Evolutionary conservation across 169 alveolate genomes (phyloP).

Genomic region (Eimeria acervulina): DNA sequence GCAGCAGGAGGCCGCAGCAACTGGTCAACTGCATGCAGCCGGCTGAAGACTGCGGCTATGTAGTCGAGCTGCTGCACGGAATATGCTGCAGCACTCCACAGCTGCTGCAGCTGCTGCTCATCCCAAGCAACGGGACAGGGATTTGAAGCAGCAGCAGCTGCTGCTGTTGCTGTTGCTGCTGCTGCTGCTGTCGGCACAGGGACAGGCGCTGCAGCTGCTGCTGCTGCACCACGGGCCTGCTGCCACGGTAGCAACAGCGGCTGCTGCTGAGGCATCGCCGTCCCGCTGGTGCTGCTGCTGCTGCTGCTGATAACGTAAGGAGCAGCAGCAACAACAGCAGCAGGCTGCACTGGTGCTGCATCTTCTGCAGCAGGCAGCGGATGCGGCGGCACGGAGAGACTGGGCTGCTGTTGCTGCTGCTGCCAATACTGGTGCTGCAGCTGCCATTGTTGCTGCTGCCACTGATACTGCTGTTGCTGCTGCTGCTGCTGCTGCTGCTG

Average conservation of each 20-base stretch:
- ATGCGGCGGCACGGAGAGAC: background rate
- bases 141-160: background rate
- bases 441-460: conserved; percentile 32
- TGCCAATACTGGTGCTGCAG: background rate
- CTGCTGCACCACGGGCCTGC: background rate
- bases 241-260: background rate
- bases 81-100: conserved; percentile 8
- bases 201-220: background rate
- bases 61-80: conserved; percentile 53
- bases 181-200: background rate
- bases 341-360: background rate
- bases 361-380: background rate
- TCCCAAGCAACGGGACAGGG: conserved; percentile 34
- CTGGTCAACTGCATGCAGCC: conserved; percentile 17
- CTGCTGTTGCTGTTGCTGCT: conserved; percentile 22
- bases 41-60: background rate
- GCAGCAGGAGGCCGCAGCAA: background rate
- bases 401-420: background rate
- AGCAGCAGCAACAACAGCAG: conserved; percentile 1
- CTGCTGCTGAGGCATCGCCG: background rate
- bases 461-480: conserved; percentile 14
- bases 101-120: conserved; percentile 41
- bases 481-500: conserved; percentile 18
- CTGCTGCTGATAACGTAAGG: background rate
- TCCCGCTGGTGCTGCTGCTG: background rate